These are phyloP conservation scores for Paratinospora sagittata DNA, from an alignment of 164 flowering plant genomes.

Conservation along the genomic window DNA sequence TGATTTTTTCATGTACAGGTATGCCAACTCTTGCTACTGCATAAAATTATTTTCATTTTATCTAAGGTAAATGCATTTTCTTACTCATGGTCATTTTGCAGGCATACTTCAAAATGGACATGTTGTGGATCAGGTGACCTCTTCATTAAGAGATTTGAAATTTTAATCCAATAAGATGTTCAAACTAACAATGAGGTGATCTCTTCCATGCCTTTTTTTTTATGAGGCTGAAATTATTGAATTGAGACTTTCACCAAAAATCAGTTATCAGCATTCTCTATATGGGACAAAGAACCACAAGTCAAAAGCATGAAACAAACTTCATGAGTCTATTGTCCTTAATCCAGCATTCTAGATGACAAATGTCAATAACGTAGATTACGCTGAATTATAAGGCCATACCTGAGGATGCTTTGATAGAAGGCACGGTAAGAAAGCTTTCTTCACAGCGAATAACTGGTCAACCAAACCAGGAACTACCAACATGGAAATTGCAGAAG, in stretches of 20 bases:
- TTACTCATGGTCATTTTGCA: background rate
- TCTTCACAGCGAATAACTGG: conserved; percentile 56
- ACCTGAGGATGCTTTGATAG: conserved; percentile 61
- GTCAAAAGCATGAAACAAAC: background rate
- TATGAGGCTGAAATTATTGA: background rate
- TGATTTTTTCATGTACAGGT: too few species aligned
- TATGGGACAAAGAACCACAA: background rate
- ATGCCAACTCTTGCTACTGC: too few species aligned
- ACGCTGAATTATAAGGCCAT: background rate
- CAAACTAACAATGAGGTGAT: background rate
- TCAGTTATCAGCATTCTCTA: background rate
- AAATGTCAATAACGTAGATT: background rate
- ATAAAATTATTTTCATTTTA: too few species aligned
- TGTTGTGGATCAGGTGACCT: background rate
- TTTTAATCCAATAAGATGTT: background rate
- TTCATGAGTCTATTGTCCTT: background rate
- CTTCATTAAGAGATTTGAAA: background rate
- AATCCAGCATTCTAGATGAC: background rate
- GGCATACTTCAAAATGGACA: background rate
- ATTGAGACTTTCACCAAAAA: background rate
- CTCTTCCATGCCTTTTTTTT: background rate
- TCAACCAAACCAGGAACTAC: conserved; percentile 68
- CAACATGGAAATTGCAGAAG: conserved; percentile 55
- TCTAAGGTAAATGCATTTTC: too few species aligned
- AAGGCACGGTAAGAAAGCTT: conserved; percentile 41